A percentile compares a stretch with the other conserved stretches of the same genome.
Evolutionary conservation across 2,329 filamentous ascomycete species (phyloP).

Genomic region (Stagonosporopsis chrysanthemi): DNA sequence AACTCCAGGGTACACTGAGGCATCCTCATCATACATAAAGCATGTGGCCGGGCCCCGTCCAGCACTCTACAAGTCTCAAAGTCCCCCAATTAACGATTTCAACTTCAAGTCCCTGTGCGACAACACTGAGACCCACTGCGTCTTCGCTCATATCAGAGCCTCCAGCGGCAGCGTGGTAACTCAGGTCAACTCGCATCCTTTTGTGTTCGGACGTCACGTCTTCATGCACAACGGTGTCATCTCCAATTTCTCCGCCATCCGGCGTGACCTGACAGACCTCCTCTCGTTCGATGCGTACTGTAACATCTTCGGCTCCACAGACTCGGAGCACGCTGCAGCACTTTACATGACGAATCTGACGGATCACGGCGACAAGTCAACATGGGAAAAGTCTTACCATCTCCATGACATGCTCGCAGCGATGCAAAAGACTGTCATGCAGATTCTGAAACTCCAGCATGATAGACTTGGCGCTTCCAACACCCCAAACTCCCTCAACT

Average conservation of each 20-base stretch:
- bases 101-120: constrained; percentile 62
- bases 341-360: constrained; percentile 59
- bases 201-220: constrained; percentile 61
- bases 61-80: constrained; percentile 61
- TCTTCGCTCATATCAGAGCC: constrained; percentile 63
- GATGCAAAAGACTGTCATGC: constrained; percentile 56
- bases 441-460: constrained; percentile 58
- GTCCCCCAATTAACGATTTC: constrained; percentile 61
- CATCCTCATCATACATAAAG: constrained; percentile 51
- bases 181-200: constrained; percentile 63
- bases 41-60: constrained; percentile 52
- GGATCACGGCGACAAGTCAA: constrained; percentile 43
- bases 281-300: constrained; percentile 58
- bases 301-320: constrained; percentile 59
- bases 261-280: constrained; percentile 55
- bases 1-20: constrained; percentile 54
- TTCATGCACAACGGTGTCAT: constrained; percentile 66
- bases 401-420: constrained; percentile 55
- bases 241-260: constrained; percentile 56
- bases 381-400: constrained; percentile 55
- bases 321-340: constrained; percentile 62
- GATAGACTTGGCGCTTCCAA: constrained; percentile 48
- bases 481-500: constrained; percentile 60
- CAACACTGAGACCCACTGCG: constrained; percentile 59
- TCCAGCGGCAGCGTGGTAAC: constrained; percentile 58